Conservation (phyloP, 2,329 filamentous ascomycete genomes). For the Talaromyces sp. region DNA sequence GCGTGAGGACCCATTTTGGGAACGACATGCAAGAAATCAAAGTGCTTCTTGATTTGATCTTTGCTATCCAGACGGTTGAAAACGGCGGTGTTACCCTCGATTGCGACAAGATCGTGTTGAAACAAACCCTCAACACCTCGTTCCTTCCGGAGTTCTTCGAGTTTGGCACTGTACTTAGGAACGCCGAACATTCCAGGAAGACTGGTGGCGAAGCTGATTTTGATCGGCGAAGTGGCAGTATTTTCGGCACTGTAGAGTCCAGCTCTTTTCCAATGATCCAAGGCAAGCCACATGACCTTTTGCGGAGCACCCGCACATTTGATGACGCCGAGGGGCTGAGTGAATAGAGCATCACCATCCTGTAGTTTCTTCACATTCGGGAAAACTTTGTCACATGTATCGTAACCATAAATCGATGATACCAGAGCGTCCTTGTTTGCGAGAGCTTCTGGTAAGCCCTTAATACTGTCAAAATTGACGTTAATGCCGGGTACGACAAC, state of each 20-base stretch:
- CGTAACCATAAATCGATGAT: conserved; percentile 58
- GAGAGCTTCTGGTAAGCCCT: conserved; percentile 57
- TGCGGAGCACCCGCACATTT: conserved; percentile 62
- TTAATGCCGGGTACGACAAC: conserved; percentile 59
- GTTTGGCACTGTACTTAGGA: conserved; percentile 55
- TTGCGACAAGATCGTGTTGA: conserved; percentile 53
- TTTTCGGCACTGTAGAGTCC: conserved; percentile 49
- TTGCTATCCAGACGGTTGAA: conserved; percentile 48
- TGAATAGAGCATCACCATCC: conserved; percentile 56
- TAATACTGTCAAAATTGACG: conserved; percentile 51
- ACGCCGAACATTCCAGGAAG: conserved; percentile 59
- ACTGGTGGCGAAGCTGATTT: conserved; percentile 56
- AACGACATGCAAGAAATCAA: conserved; percentile 56
- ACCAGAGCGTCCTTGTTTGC: conserved; percentile 48
- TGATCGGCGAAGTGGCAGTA: conserved; percentile 40
- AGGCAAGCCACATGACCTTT: conserved; percentile 61
- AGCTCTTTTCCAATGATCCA: conserved; percentile 56
- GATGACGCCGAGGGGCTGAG: conserved; percentile 56
- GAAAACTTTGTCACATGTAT: conserved; percentile 55
- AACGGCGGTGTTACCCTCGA: conserved; percentile 53
- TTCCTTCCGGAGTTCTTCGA: conserved; percentile 54
- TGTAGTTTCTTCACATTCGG: conserved; percentile 47
- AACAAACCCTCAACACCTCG: conserved; percentile 58
- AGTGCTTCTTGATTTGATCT: conserved; percentile 45
- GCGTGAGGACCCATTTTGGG: conserved; percentile 59